phyloP scores from a whole-genome alignment of 2,329 filamentous ascomycete genomes.

The Aspergillus calidoustus region DNA sequence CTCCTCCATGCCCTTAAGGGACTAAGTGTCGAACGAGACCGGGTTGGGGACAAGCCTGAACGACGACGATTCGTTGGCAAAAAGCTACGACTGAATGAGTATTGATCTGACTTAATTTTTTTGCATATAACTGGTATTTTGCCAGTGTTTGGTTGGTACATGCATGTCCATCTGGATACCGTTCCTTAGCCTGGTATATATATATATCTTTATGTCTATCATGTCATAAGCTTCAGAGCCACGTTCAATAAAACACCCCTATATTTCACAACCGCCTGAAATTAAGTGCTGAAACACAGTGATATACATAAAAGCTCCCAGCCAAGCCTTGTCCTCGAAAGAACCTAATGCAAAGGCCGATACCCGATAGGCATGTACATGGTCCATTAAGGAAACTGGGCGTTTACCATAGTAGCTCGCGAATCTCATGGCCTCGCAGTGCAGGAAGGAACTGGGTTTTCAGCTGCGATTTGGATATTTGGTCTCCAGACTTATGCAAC shows the following conservation, averaged over 20 bases:
- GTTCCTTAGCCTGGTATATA: neutral
- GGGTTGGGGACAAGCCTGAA: slow-evolving; percentile 40
- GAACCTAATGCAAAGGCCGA: slow-evolving; percentile 5
- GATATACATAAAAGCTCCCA: slow-evolving; percentile 1
- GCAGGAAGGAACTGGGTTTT: neutral
- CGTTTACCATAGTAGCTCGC: neutral
- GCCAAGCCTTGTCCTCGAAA: slow-evolving; percentile 1
- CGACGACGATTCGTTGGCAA: slow-evolving; percentile 52
- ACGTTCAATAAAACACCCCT: neutral
- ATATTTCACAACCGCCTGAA: slow-evolving; percentile 3
- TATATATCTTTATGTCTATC: neutral
- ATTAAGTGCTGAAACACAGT: neutral
- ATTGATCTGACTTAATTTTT: slow-evolving; percentile 31
- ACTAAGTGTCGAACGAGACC: slow-evolving; percentile 39
- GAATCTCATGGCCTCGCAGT: neutral
- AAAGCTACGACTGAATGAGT: slow-evolving; percentile 54
- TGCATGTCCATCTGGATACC: neutral
- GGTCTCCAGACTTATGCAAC: neutral
- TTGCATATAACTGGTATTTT: neutral
- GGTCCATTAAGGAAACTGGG: slow-evolving; percentile 13
- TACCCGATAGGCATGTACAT: slow-evolving; percentile 12
- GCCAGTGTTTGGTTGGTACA: slow-evolving; percentile 5
- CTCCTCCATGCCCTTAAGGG: slow-evolving; percentile 84
- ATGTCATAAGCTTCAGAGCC: neutral
- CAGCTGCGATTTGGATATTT: neutral